Conservation (phyloP, 345 rosid species). For the Mercurialis annua region DNA sequence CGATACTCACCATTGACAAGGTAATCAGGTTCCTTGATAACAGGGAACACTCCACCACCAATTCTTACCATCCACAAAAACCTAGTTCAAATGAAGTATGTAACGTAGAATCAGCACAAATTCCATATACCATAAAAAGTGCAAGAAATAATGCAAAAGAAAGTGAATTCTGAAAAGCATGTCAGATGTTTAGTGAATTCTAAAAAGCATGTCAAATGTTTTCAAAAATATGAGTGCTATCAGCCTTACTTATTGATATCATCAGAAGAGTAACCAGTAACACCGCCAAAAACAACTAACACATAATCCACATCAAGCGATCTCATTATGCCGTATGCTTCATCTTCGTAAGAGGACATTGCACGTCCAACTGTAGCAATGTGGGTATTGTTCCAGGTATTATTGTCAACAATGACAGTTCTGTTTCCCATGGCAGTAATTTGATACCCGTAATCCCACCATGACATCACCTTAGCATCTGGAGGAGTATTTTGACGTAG, state of each 20-base stretch:
- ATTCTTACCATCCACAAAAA: constrained; percentile 99
- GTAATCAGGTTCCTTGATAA: constrained; percentile 95
- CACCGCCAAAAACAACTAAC: constrained; percentile 96
- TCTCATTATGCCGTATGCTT: constrained; percentile 92
- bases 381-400: constrained; percentile 99
- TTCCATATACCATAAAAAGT: background rate
- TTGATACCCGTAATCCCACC: constrained; percentile 99
- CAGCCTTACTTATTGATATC: constrained; percentile 91
- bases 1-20: constrained; percentile 98
- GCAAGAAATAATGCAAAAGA: background rate
- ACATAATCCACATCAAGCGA: constrained; percentile 97
- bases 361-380: constrained; percentile 99
- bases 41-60: constrained; percentile 99
- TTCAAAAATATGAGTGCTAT: background rate
- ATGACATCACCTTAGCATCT: constrained; percentile 98
- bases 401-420: constrained; percentile 97
- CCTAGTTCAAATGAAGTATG: constrained; percentile 37
- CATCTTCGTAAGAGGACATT: constrained; percentile 96
- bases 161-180: background rate
- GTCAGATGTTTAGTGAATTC: background rate
- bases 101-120: constrained; percentile 5
- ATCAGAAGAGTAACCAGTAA: constrained; percentile 99
- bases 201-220: background rate
- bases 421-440: constrained; percentile 99
- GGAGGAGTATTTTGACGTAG: constrained; percentile 93